These are phyloP conservation scores for Zygosaccharomyces pseudorouxii DNA, from an alignment of 805 yeast genomes.

Conservation along the genomic window DNA sequence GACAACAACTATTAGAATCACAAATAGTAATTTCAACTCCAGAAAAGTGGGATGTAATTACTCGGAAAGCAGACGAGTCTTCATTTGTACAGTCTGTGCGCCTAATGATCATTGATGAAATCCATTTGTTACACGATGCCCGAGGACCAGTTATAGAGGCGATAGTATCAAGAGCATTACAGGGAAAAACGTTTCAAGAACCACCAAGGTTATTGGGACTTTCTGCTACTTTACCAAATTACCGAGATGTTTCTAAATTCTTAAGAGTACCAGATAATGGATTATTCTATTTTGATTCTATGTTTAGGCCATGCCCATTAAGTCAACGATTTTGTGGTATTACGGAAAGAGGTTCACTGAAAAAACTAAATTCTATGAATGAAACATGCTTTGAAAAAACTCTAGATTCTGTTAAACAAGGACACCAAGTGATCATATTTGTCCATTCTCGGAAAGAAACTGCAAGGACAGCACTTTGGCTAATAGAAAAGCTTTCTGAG, in stretches of 20 bases:
- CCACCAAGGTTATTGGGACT: slow-evolving; percentile 73
- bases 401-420: slow-evolving; percentile 53
- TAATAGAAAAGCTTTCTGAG: slow-evolving; percentile 57
- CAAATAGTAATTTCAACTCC: slow-evolving; percentile 91
- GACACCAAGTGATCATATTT: slow-evolving; percentile 79
- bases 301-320: slow-evolving; percentile 88
- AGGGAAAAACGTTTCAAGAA: slow-evolving; percentile 36
- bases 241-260: slow-evolving; percentile 78
- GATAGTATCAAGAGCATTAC: slow-evolving; percentile 69
- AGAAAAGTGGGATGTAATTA: slow-evolving; percentile 95
- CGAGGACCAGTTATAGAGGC: slow-evolving; percentile 94
- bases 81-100: slow-evolving; percentile 61
- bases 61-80: slow-evolving; percentile 70
- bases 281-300: slow-evolving; percentile 73
- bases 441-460: slow-evolving; percentile 96
- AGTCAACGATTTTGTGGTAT: slow-evolving; percentile 86
- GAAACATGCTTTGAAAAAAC: slow-evolving; percentile 85
- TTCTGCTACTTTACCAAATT: slow-evolving; percentile 92
- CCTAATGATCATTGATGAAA: slow-evolving; percentile 81
- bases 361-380: slow-evolving; percentile 76
- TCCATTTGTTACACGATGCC: slow-evolving; percentile 86
- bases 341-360: slow-evolving; percentile 75
- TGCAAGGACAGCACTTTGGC: slow-evolving; percentile 70
- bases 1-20: slow-evolving; percentile 68
- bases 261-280: slow-evolving; percentile 62